Conservation (phyloP, 2,329 filamentous ascomycete genomes). For the Fonsecaea pugnacius region DNA sequence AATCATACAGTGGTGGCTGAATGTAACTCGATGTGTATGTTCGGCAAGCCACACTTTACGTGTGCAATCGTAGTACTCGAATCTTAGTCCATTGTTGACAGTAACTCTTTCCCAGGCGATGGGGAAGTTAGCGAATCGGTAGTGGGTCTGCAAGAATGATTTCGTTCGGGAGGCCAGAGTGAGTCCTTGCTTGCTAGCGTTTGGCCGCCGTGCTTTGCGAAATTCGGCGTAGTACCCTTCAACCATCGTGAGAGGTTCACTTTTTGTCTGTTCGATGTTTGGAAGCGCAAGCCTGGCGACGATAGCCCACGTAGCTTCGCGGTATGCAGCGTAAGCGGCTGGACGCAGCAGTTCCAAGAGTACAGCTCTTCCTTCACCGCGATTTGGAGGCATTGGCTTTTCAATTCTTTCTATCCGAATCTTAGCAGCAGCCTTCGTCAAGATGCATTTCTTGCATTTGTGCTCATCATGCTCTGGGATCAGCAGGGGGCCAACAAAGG, state of each 20-base stretch:
- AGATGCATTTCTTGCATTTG: slow-evolving; percentile 21
- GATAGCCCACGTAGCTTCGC: slow-evolving; percentile 59
- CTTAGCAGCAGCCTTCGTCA: slow-evolving; percentile 10
- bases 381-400: slow-evolving; percentile 36
- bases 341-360: slow-evolving; percentile 60
- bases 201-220: slow-evolving; percentile 32
- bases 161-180: slow-evolving; percentile 54
- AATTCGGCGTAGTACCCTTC: slow-evolving; percentile 43
- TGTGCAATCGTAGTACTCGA: slow-evolving; percentile 54
- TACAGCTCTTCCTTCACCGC: slow-evolving; percentile 44
- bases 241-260: slow-evolving; percentile 40
- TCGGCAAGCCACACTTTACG: slow-evolving; percentile 47
- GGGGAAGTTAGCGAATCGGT: slow-evolving; percentile 48
- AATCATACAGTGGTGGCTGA: slow-evolving; percentile 53
- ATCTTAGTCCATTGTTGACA: slow-evolving; percentile 52
- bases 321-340: slow-evolving; percentile 52
- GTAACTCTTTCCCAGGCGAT: slow-evolving; percentile 50
- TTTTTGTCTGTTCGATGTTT: slow-evolving; percentile 9
- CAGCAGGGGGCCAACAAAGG: slow-evolving; percentile 6
- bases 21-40: slow-evolving; percentile 42
- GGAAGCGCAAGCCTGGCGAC: slow-evolving; percentile 45
- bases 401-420: slow-evolving; percentile 22
- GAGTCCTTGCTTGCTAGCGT: slow-evolving; percentile 32
- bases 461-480: slow-evolving; percentile 9
- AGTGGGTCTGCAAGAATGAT: slow-evolving; percentile 56